Conservation (phyloP, 1,139 yeast genomes). For the Suhomyces anneliseae region DNA sequence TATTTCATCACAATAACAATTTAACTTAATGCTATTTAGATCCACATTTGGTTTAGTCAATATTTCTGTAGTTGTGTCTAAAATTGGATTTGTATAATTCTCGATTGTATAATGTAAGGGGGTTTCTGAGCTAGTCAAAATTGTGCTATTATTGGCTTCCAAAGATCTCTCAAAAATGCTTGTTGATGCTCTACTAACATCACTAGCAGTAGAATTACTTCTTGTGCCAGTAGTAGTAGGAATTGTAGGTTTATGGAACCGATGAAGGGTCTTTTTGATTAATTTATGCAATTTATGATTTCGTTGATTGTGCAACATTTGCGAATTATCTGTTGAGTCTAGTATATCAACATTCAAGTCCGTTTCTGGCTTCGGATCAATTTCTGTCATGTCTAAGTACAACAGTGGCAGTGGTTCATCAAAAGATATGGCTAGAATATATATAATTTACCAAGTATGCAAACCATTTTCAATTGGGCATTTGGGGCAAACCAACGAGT, state of each 20-base stretch:
- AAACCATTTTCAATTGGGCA: neutral
- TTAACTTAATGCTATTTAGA: conserved; percentile 27
- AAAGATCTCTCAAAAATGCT: conserved; percentile 19
- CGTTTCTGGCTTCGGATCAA: neutral
- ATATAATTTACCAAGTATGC: neutral
- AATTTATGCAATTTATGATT: conserved; percentile 15
- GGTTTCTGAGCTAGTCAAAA: conserved; percentile 17
- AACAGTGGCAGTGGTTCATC: neutral
- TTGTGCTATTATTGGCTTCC: conserved; percentile 13
- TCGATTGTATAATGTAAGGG: conserved; percentile 31
- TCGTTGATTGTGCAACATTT: neutral
- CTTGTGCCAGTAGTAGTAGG: neutral
- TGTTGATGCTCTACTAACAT: neutral
- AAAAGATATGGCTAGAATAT: neutral
- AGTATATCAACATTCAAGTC: neutral
- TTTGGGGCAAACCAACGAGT: conserved; percentile 5
- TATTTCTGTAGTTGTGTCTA: conserved; percentile 35
- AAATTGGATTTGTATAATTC: conserved; percentile 31
- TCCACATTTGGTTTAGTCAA: conserved; percentile 29
- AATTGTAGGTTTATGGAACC: conserved; percentile 8
- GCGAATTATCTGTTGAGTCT: neutral
- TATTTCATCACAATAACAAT: conserved; percentile 24
- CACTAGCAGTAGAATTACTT: neutral
- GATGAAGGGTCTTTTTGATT: conserved; percentile 16
- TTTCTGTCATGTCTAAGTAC: neutral